Evolutionary conservation across 176 grass and related monocot genomes (phyloP).

Genomic region (barley (Hordeum vulgare)): MorexV3_pseudomolecules_assembly NC_058518.1:1617757-1618256

Average conservation of each 20-base stretch:
- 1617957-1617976: neutral
- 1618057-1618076: neutral
- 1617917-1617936: neutral
- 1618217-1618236: neutral
- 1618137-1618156: neutral
- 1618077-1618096: neutral
- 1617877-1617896: slow-evolving; percentile 5
- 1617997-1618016: neutral
- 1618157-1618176: neutral
- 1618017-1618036: neutral
- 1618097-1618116: neutral
- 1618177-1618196: neutral
- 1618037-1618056: neutral
- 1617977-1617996: neutral
- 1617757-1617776: slow-evolving; percentile 67
- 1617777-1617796: slow-evolving; percentile 47
- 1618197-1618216: neutral
- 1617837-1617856: slow-evolving; percentile 61
- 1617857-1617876: slow-evolving; percentile 35
- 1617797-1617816: slow-evolving; percentile 47
- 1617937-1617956: neutral
- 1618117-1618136: neutral
- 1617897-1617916: neutral
- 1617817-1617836: slow-evolving; percentile 40
- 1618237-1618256: neutral